Base-by-base conservation (phyloP, 208 protist genomes). In the Trichomonas tenax region DNA sequence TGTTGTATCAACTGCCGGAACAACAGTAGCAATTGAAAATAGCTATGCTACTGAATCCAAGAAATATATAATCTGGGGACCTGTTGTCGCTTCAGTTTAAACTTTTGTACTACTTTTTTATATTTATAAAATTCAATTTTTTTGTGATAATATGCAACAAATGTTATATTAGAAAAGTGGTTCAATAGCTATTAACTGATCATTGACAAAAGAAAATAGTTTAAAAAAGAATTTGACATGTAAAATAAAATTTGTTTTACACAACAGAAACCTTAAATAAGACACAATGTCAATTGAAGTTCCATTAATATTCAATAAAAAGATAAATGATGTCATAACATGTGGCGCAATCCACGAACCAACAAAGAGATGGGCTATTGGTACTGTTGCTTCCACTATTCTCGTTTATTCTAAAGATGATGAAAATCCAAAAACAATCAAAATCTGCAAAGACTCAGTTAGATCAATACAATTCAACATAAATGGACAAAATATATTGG, bases 21-120 rank as follows among this genome's bases (percentile, higher is more conserved):
- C 41, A 48, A 90, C 34, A 48, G 82, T 90, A 21, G 41, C 40
- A 17, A 48, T n/a, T 11, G 82, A 90, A 45, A 34, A 23, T 0
- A 90, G 82, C 23, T 90, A 90, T 90, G 9, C 82, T 34, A 90
- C 82, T 34, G 82, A 90, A 31, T 44, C 4, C 40, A 90, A 90
- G 41, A 90, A 90, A 90, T 90, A 90, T 48, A 90, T 48, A n/a
- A 34, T 90, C n/a, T 90, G 82, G 82, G 82, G 11, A n/a, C 34
- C 82, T 48, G n/a, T 36, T 44, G 21, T 41, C 17, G 34, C 21
- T 38, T 86, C 6, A 86, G 17, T 21, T 58, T 58, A 58, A 58
- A 58, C n/a, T n/a, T n/a, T n/a, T n/a, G n/a, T n/a, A n/a, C n/a
- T n/a, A n/a, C n/a, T n/a, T n/a, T n/a, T n/a, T n/a, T n/a, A n/a